Evolutionary conservation across 495 filamentous ascomycete genomes (phyloP), one percentile per base, ranked within the genome.

Genomic region (Gamarada debralockiae): DNA sequence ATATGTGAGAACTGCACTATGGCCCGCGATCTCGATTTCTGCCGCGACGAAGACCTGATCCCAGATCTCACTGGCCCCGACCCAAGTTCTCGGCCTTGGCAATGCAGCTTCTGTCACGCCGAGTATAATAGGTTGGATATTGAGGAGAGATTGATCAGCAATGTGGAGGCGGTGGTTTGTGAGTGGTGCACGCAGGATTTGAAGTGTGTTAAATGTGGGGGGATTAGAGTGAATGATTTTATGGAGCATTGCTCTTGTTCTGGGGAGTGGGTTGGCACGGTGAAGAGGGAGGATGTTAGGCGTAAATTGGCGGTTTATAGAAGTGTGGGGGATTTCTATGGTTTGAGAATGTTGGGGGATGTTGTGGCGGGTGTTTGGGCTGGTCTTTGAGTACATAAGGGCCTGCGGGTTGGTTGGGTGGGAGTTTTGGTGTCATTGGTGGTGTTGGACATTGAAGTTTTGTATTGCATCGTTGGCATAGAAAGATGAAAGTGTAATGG

Each of bases 201-300:
- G 40, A 90, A 90, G 65, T 98, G 93, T 56, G 74, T 64, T 25
- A 81, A 83, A 62, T 90, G 86, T 64, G 70, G 71, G 6, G 70
- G 73, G 41, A 57, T 89, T 29, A 76, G 90, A 67, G 76, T 86
- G 36, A 97, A 93, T 71, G 93, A 96, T 60, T 95, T 97, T 64
- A 86, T 91, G 84, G 93, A 97, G 69, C 92, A 97, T 70, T 98
- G 93, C 67, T 85, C 84, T 22, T 98, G 93, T 72, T 86, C 86
- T 44, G 92, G 95, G 6, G 75, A 70, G 38, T 98, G 93, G 93
- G 76, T 70, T 14, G 79, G 80, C 53, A 90, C 80, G 22, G 70
- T 92, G 48, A 76, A 85, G 63, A 76, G 78, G 59, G 82, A 79
- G n/a, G 87, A 86, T 33, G 73, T 91, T 20, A 60, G 80, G 56